Base-by-base conservation (phyloP, 257 asterid species). In the Phtheirospermum japonicum region DNA sequence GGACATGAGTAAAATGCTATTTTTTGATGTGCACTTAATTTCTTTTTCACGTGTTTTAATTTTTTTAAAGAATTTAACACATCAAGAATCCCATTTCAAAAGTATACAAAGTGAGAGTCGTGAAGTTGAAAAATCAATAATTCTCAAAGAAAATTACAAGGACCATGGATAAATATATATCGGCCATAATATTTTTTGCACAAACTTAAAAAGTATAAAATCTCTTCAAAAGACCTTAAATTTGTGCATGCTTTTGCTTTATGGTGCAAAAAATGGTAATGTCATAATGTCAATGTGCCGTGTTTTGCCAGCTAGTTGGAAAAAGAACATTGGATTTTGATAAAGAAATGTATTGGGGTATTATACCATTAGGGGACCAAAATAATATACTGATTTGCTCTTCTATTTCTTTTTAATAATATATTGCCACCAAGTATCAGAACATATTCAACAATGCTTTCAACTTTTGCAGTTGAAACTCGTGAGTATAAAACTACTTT, bases 311-410 rank as follows among this genome's bases (percentile, higher is more conserved):
- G 66, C 36, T 52, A 14, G 64, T 42, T 33, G 32, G 23, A 39
- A 68, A 67, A 67, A 59, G 36, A 59, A 75, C 23, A 75, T 28
- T 43, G 53, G 51, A 57, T 37, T 61, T 58, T 53, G 33, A 67
- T 12, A 34, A 55, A 34, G 57, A 57, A 45, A 63, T 79, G 46
- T 28, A 57, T n/a, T n/a, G n/a, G n/a, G n/a, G n/a, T n/a, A n/a
- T n/a, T n/a, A n/a, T n/a, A n/a, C n/a, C n/a, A n/a, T 69, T 66
- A 79, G 84, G 86, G 86, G 83, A 77, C 84, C 86, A 82, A 74
- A 76, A 59, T 36, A 26, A 62, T 50, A 63, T 14, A 33, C 36
- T 51, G 72, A 73, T 45, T 71, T 71, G 46, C 64, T 71, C 65
- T 73, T 65, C 4, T 75, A 1, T 36, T 36, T 36, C 42, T 9